phyloP scores from a whole-genome alignment of 768 basidiomycete species.

The Rhizopogon rudus region DNA sequence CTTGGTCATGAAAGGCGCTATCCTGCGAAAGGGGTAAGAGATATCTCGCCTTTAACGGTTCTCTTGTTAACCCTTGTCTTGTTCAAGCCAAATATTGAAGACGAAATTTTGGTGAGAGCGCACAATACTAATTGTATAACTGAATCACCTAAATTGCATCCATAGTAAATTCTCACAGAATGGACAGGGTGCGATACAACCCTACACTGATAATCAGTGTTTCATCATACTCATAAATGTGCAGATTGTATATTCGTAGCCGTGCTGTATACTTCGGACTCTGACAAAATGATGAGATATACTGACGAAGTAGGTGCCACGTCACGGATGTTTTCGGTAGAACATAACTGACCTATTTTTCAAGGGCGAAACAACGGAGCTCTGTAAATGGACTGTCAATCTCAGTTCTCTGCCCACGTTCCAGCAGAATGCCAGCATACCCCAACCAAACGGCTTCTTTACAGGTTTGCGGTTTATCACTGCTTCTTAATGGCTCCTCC shows the following conservation, averaged over 20 bases:
- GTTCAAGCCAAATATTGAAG: slow-evolving; percentile 65
- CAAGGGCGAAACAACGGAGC: slow-evolving; percentile 62
- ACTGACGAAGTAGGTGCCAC: slow-evolving; percentile 58
- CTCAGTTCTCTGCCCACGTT: slow-evolving; percentile 74
- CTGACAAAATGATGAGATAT: slow-evolving; percentile 74
- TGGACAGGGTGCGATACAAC: slow-evolving; percentile 35
- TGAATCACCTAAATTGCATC: slow-evolving; percentile 7
- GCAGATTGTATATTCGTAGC: slow-evolving; percentile 77
- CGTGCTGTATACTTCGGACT: slow-evolving; percentile 74
- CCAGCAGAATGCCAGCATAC: slow-evolving; percentile 59
- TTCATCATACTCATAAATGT: slow-evolving; percentile 6
- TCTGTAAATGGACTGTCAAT: slow-evolving; percentile 88
- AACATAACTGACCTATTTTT: slow-evolving; percentile 17
- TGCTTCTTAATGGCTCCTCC: background rate
- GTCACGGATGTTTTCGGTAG: slow-evolving; percentile 7
- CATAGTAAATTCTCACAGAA: slow-evolving; percentile 68
- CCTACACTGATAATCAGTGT: slow-evolving; percentile 2
- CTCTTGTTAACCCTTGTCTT: slow-evolving; percentile 11
- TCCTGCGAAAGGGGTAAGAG: slow-evolving; percentile 79
- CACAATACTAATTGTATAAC: background rate
- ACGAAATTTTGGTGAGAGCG: slow-evolving; percentile 75
- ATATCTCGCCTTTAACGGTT: background rate
- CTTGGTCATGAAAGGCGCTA: slow-evolving; percentile 82
- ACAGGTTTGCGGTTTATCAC: slow-evolving; percentile 46
- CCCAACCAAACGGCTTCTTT: slow-evolving; percentile 65